Base-by-base conservation (phyloP, 805 yeast genomes). In the Lachancea nothofagi region DNA sequence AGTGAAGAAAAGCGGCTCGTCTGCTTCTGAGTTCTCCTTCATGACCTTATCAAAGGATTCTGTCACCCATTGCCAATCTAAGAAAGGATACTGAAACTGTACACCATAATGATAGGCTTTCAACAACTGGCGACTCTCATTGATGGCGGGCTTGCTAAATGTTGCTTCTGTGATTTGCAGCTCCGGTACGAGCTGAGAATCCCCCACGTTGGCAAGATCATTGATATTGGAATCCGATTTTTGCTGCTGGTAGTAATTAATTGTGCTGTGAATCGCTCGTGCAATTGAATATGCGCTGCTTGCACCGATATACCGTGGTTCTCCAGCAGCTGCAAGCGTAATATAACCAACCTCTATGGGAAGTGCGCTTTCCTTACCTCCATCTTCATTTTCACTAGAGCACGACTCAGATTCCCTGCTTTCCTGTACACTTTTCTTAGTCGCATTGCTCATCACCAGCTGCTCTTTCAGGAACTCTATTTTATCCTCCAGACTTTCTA, bases 401-500 rank as follows among this genome's bases (percentile, higher is more conserved):
- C 12, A 8, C 4, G 35, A 17, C 13, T 10, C 25, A 17, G 35
- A 15, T 12, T 37, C 7, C 24, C n/a, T n/a, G 30, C 14, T 24
- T 10, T 38, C n/a, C n/a, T n/a, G n/a, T n/a, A n/a, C n/a, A n/a
- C n/a, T n/a, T n/a, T n/a, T n/a, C n/a, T n/a, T n/a, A n/a, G n/a
- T n/a, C n/a, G n/a, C n/a, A n/a, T n/a, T 37, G n/a, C 7, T 37
- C 26, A 15, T 23, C 20, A 8, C 23, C 10, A 26, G 27, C 38
- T 33, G 31, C n/a, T 21, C 26, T 21, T 36, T 38, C 19, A 48
- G 26, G 2, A 29, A 7, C 18, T 24, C 25, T 10, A 58, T 38
- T 25, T 62, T 47, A 23, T 59, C 63, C 48, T 74, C 79, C 39
- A 74, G 51, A 33, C 54, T 63, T 26, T 65, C 65, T 3, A 73